Evolutionary conservation across 1,139 yeast genomes (phyloP), one percentile per base, ranked within the genome.

Genomic region (Pichia inconspicua): DNA sequence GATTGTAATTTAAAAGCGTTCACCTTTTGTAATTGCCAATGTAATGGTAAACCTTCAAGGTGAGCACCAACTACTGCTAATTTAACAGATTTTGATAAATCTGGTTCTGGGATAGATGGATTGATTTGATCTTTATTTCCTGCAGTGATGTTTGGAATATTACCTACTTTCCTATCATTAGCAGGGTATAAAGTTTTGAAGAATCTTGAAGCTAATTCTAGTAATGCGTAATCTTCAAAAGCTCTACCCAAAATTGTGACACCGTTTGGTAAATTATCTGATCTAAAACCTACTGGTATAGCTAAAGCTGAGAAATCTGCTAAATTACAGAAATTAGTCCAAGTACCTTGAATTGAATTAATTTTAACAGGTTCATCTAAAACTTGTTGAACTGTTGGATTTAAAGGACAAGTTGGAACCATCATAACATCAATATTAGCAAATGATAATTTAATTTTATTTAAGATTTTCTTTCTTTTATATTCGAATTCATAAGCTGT

Each of bases 1-100:
- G 78, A 71, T 56, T 75, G 72, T 8, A 82, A 58, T 51, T 86
- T 79, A 3, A 79, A 69, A n/a, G 97, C 97, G 59, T 82, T 77
- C 44, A 85, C 95, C 64, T 84, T 78, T 58, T 85, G 84, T 54
- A 92, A 74, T 70, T 92, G 98, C 96, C 97, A 89, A 66, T 92
- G 90, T 56, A 92, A 74, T 48, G 90, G 90, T 73, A 87, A 78
- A 1, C 96, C 97, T 52, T 80, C 73, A 55, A 92, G 73, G 63
- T 92, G 98, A 45, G 97, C 97, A 49, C 98, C 98, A 43, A 92
- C 97, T 35, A 90, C 98, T 1, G 97, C 97, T 53, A 90, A 71
- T 53, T 82, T 77, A 48, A 85, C 69, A 5, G 74, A 66, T 4
- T 69, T 55, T 3, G 68, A 59, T 25, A 66, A 53, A 38, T 70